A percentile compares a stretch with the other conserved stretches of the same genome.
These are phyloP conservation scores for Trametes coccinea DNA, from an alignment of 768 basidiomycete species.

Conservation along the genomic window DNA sequence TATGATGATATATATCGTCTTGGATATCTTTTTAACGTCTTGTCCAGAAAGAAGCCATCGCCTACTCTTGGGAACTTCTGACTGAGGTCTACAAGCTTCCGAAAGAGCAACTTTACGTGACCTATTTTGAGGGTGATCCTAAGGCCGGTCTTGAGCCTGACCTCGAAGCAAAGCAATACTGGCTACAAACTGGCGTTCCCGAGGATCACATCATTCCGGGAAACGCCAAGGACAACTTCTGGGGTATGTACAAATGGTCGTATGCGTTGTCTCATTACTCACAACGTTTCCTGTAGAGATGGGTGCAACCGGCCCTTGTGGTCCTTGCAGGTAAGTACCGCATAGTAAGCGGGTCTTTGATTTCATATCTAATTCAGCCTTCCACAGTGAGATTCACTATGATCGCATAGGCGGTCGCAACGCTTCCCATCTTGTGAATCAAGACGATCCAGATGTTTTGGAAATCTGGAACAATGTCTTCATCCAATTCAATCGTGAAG, in stretches of 20 bases:
- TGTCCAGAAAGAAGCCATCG: conserved; percentile 84
- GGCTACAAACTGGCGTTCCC: conserved; percentile 85
- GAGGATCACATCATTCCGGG: conserved; percentile 93
- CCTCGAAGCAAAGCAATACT: conserved; percentile 81
- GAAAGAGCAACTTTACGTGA: conserved; percentile 90
- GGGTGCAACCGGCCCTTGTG: conserved; percentile 97
- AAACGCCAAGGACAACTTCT: conserved; percentile 97
- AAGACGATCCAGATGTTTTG: conserved; percentile 94
- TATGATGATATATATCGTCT: neutral
- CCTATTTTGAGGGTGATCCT: conserved; percentile 96
- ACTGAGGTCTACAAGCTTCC: conserved; percentile 88
- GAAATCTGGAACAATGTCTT: conserved; percentile 99
- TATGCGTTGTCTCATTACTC: conserved; percentile 6
- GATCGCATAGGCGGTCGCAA: conserved; percentile 98
- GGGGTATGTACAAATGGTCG: conserved; percentile 62
- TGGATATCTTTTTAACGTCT: no score
- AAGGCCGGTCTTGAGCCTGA: conserved; percentile 85
- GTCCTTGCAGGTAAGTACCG: conserved; percentile 76
- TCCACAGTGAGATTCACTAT: conserved; percentile 85
- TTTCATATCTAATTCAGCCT: neutral
- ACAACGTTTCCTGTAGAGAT: conserved; percentile 63
- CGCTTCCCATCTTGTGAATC: conserved; percentile 89
- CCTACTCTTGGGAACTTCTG: conserved; percentile 92
- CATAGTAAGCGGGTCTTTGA: neutral
- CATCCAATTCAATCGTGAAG: conserved; percentile 97